A percentile compares a stretch with the other conserved stretches of the same genome.
These are phyloP conservation scores for Mycena rebaudengoi DNA, from an alignment of 768 basidiomycete genomes.

Conservation along the genomic window DNA sequence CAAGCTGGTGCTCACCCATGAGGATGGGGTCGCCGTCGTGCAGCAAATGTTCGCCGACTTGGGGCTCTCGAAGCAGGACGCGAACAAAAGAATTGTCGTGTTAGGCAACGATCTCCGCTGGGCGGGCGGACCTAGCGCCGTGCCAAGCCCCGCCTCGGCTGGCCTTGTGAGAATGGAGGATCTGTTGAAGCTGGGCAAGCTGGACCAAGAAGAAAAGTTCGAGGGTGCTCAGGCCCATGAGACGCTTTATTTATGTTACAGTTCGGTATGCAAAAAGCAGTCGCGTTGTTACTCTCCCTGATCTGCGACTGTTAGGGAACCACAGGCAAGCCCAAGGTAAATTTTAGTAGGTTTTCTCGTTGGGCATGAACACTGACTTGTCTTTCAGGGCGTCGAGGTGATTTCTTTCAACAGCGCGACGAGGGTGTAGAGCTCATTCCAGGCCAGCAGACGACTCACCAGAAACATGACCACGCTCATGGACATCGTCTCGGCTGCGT, in stretches of 20 bases:
- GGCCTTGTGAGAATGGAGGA: conserved; percentile 53
- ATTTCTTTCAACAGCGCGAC: conserved; percentile 1
- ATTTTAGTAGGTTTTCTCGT: not conserved
- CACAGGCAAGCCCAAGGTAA: conserved; percentile 78
- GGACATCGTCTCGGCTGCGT: conserved; percentile 55
- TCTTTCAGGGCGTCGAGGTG: conserved; percentile 50
- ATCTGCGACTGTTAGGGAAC: conserved; percentile 57
- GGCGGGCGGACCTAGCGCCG: conserved; percentile 47
- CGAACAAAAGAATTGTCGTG: conserved; percentile 64
- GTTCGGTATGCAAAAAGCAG: conserved; percentile 42
- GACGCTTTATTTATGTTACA: conserved; percentile 73
- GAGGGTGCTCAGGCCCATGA: conserved; percentile 61
- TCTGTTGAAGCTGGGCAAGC: conserved; percentile 58
- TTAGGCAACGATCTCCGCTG: conserved; percentile 58
- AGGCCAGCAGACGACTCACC: conserved; percentile 63
- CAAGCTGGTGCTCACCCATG: conserved; percentile 67
- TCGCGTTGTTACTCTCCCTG: not conserved
- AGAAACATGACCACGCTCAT: conserved; percentile 72
- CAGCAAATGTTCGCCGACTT: conserved; percentile 62
- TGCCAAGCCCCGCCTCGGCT: conserved; percentile 33
- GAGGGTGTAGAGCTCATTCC: conserved; percentile 4
- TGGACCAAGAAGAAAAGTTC: conserved; percentile 63
- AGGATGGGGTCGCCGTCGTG: conserved; percentile 64
- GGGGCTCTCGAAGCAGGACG: conserved; percentile 57
- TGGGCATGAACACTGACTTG: not conserved